Percentiles rank a stretch among this genome's conserved stretches.
These are phyloP conservation scores for Flaveria trinervia DNA, from an alignment of 129 eudicot genomes.

Conservation along the genomic window DNA sequence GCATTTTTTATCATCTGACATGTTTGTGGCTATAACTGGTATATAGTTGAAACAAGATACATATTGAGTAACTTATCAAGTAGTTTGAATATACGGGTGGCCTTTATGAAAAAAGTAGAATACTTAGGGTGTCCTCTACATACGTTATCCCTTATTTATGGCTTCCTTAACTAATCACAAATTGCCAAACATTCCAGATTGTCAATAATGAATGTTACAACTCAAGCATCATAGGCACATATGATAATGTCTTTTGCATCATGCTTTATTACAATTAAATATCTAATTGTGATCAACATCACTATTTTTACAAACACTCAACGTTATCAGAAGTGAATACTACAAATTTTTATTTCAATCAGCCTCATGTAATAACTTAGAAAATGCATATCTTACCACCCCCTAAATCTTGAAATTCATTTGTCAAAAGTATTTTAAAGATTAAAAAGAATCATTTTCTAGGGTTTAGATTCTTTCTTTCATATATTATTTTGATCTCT, in stretches of 20 bases:
- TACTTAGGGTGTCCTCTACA: not conserved
- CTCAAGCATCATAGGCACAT: not conserved
- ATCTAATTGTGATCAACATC: too few species aligned
- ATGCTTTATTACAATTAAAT: too few species aligned
- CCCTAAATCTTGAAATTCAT: not conserved
- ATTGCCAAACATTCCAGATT: not conserved
- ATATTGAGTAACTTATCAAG: not conserved
- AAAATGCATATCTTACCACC: constrained; percentile 4
- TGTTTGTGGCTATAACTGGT: not conserved
- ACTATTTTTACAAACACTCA: not conserved
- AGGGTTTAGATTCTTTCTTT: not conserved
- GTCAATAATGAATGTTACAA: not conserved
- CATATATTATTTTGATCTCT: not conserved
- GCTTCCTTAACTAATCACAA: not conserved
- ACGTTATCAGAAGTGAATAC: not conserved
- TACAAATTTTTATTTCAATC: not conserved
- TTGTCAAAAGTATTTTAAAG: not conserved
- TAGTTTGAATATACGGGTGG: not conserved
- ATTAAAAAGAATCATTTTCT: not conserved
- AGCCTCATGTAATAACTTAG: not conserved
- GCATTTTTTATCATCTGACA: not conserved
- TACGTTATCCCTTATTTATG: not conserved
- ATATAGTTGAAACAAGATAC: not conserved
- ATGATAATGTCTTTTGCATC: not conserved
- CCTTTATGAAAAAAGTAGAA: not conserved